Conservation (phyloP, 179 eudicot species). For the Pouteria campechiana region DNA sequence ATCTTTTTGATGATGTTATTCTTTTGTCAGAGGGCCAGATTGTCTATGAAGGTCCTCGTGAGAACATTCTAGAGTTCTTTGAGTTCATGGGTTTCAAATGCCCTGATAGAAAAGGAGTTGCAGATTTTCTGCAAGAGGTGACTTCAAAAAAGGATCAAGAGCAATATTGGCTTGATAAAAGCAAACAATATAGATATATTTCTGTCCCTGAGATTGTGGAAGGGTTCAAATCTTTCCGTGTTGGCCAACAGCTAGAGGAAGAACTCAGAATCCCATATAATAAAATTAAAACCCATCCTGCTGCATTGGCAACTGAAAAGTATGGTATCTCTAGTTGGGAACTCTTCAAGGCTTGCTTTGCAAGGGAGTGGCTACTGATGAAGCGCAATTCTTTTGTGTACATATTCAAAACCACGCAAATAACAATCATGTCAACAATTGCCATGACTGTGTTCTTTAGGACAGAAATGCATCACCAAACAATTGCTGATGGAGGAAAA, state of each 20-base stretch:
- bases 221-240: slow-evolving; percentile 37
- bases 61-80: slow-evolving; percentile 53
- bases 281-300: slow-evolving; percentile 44
- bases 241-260: slow-evolving; percentile 28
- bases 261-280: slow-evolving; percentile 51
- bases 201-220: slow-evolving; percentile 48
- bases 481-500: slow-evolving; percentile 42
- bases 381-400: slow-evolving; percentile 61
- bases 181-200: slow-evolving; percentile 41
- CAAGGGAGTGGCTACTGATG: slow-evolving; percentile 78
- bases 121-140: slow-evolving; percentile 91
- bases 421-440: slow-evolving; percentile 50
- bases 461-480: slow-evolving; percentile 46
- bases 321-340: slow-evolving; percentile 56
- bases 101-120: slow-evolving; percentile 73
- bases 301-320: slow-evolving; percentile 53
- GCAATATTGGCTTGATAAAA: slow-evolving; percentile 59
- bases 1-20: slow-evolving; percentile 73
- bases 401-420: slow-evolving; percentile 61
- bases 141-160: slow-evolving; percentile 76
- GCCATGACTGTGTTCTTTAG: slow-evolving; percentile 56
- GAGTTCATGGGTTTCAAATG: slow-evolving; percentile 70
- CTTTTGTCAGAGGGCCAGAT: slow-evolving; percentile 75
- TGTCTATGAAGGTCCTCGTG: slow-evolving; percentile 82
- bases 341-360: slow-evolving; percentile 55